Base-by-base conservation (phyloP, 2,329 filamentous ascomycete species). In the Colletotrichum salicis region DNA sequence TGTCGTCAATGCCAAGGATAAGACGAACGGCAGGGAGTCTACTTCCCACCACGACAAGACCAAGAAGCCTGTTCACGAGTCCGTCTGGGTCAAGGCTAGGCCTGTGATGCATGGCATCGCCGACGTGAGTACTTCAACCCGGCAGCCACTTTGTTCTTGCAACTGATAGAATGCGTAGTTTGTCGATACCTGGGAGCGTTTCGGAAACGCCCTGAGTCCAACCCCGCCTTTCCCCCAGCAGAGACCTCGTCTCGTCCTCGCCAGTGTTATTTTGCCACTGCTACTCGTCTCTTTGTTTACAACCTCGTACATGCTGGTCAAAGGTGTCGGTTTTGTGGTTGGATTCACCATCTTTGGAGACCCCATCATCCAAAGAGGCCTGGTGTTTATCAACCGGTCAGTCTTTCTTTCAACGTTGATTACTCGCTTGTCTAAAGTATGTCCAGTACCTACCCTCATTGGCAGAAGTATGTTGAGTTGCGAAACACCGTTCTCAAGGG, bases 341-440 rank as follows among this genome's bases (percentile, higher is more conserved):
- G 94, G 94, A 0, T 90, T 95, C 74, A 88, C 84, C 1, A 94
- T 97, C 83, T 97, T 97, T 74, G 93, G 92, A 1, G 92, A 96
- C 71, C 94, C 94, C 0, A 76, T 95, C 74, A 90, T 96, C 67
- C 83, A 85, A 37, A 87, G 87, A 13, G 89, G 85, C 2, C 78
- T 94, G 4, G 80, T 81, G 13, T 88, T 89, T 75, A 80, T 94
- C 33, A 91, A 93, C 79, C 83, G 81, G 15, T 85, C 85, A 73
- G 66, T 76, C 27, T 75, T 76, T 66, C 71, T 76, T 8, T 72
- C 70, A 60, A 64, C 37, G 27, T 41, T 70, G 1, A 70, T 72
- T 45, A n/a, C 65, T 56, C 65, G 70, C 64, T 68, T 74, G 65
- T 75, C 77, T 68, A 74, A 62, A 73, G 83, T 65, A 82, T 82